Conservation (phyloP, 108 stramenopile species). For the Aurantiochytrium sp. region DNA sequence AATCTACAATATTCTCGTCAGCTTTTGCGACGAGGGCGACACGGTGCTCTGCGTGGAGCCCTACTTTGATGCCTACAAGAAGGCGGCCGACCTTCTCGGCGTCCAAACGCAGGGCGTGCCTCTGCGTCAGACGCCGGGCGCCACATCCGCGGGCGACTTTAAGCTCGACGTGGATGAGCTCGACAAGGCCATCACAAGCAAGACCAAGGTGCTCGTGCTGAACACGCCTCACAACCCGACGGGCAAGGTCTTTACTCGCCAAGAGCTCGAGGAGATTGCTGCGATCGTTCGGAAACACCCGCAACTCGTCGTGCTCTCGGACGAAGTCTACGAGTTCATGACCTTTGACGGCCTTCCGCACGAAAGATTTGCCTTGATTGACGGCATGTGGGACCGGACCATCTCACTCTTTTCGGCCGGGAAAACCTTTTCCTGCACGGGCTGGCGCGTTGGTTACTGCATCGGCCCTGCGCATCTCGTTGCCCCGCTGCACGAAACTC, state of each 20-base stretch:
- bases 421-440: constrained; percentile 95
- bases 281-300: constrained; percentile 59
- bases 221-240: constrained; percentile 95
- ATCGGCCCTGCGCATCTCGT: constrained; percentile 69
- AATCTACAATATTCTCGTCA: constrained; percentile 68
- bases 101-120: constrained; percentile 70
- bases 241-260: constrained; percentile 67
- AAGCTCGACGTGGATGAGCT: constrained; percentile 62
- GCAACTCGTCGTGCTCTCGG: constrained; percentile 61
- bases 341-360: constrained; percentile 73
- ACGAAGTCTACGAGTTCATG: constrained; percentile 98
- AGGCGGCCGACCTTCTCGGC: constrained; percentile 73
- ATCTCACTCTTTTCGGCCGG: constrained; percentile 93
- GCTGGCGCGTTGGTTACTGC: constrained; percentile 98
- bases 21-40: constrained; percentile 72
- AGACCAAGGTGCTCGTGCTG: constrained; percentile 81
- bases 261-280: constrained; percentile 82
- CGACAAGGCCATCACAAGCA: constrained; percentile 60
- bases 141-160: constrained; percentile 61
- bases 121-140: constrained; percentile 45
- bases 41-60: constrained; percentile 93
- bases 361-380: constrained; percentile 67
- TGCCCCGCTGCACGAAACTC: neutral
- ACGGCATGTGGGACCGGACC: constrained; percentile 80
- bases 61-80: constrained; percentile 87